phyloP scores from a whole-genome alignment of 371 early-diverging fungal genomes.

The Dichotomocladium elegans region DNA sequence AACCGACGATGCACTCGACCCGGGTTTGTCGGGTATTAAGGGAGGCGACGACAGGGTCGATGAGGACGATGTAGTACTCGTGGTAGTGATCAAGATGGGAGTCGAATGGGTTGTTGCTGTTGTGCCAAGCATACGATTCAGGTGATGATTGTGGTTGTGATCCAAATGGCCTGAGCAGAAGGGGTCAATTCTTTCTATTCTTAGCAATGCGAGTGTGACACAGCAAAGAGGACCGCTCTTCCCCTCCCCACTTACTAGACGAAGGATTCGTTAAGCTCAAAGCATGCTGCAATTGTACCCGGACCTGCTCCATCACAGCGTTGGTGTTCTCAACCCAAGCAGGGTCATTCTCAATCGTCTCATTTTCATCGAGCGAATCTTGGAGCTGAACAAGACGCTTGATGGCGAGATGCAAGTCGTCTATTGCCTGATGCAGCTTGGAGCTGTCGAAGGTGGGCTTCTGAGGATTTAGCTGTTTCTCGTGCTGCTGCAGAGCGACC shows the following conservation, averaged over 20 bases:
- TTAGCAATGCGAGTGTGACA: too few relatives aligned
- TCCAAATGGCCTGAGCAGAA: too few relatives aligned
- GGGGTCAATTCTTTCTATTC: too few relatives aligned
- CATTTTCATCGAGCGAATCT: constrained; percentile 16
- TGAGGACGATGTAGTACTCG: neutral
- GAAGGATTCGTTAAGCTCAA: constrained; percentile 7
- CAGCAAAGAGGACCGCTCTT: too few relatives aligned
- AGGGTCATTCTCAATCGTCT: constrained; percentile 7
- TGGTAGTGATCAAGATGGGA: constrained; percentile 2
- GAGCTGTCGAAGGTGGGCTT: neutral
- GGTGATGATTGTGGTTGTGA: neutral
- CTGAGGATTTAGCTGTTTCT: neutral
- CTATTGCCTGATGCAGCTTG: neutral
- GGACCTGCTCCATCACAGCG: constrained; percentile 18
- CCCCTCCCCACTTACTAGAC: too few relatives aligned
- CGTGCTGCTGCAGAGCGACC: constrained; percentile 5
- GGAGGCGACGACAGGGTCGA: neutral
- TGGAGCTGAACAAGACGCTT: constrained; percentile 19
- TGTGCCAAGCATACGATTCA: neutral
- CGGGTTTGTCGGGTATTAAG: neutral
- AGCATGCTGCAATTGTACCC: constrained; percentile 17
- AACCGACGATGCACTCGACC: neutral
- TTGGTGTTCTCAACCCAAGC: constrained; percentile 22
- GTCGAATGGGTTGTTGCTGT: constrained; percentile 6
- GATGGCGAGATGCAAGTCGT: constrained; percentile 18